Percentiles rank a stretch among this genome's conserved stretches.
These are phyloP conservation scores for Capsicum chinense DNA, from an alignment of 257 asterid species.

Conservation along the genomic window DNA sequence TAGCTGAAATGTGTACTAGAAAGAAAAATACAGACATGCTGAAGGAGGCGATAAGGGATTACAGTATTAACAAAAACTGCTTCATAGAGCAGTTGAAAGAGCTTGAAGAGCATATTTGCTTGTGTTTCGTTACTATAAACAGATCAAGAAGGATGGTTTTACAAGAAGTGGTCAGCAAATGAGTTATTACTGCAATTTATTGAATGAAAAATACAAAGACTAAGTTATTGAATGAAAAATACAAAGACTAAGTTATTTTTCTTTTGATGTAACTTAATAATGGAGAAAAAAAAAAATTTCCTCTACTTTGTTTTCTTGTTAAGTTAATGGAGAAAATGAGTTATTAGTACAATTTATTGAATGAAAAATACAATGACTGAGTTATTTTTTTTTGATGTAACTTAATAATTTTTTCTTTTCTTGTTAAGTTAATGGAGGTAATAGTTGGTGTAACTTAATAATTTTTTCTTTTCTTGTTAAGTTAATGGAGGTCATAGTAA, in stretches of 20 bases:
- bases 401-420: not conserved
- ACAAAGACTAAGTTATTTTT: not conserved
- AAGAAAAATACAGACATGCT: conserved; percentile 52
- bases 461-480: no score
- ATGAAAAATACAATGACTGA: not conserved
- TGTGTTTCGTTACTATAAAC: conserved; percentile 67
- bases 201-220: not conserved
- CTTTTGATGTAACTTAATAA: not conserved
- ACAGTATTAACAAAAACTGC: conserved; percentile 41
- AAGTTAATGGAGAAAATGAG: conserved; percentile 22
- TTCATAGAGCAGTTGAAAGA: conserved; percentile 60
- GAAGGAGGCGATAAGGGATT: conserved; percentile 56
- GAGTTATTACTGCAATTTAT: conserved; percentile 1
- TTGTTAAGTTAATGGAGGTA: conserved; percentile 10
- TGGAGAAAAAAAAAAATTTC: not conserved
- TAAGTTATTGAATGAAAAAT: not conserved
- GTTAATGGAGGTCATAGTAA: not conserved
- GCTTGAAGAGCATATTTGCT: conserved; percentile 64
- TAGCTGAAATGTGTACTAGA: conserved; percentile 52
- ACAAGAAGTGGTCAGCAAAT: conserved; percentile 40
- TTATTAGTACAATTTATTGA: not conserved
- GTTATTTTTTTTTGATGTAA: not conserved
- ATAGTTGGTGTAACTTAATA: not conserved
- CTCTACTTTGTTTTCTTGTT: not conserved
- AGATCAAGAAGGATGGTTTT: conserved; percentile 59